Base-by-base conservation (phyloP, 108 stramenopile genomes). In the Ochromonas danica region DNA sequence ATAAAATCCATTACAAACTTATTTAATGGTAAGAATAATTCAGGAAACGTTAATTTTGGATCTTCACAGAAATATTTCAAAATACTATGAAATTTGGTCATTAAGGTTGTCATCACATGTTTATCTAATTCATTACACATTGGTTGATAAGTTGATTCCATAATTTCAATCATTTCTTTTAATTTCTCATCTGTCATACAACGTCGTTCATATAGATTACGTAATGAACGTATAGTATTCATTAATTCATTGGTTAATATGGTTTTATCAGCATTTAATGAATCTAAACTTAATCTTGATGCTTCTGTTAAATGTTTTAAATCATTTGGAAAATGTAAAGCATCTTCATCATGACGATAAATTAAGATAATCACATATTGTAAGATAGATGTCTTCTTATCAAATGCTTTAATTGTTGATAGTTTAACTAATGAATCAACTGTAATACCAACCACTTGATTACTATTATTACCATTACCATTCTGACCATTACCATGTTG, bases 11-110 rank as follows among this genome's bases (percentile, higher is more conserved):
- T 10, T 17, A 67, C 25, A 81, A 95, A 95, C 0, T 77, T 82
- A n/a, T 51, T 84, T 39, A 95, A 89, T 39, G 91, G 92, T 43
- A 85, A 85, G 61, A 95, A 95, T 40, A 95, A 74, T 61, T 95
- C 90, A 87, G 87, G 88, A 35, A 85, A 86, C 0, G 88, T 82
- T 36, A 85, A 80, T 17, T 83, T 79, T 14, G 87, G 89, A 77
- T 92, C 90, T 88, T 95, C 94, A 1, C 94, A 92, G 60, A 95
- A 93, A 83, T 93, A 95, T 28, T 78, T 61, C 60, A 95, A 79
- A 0, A 39, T 40, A 25, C 72, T 38, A 40, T 28, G 1, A 33
- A 57, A 75, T 33, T 75, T 75, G 6, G 36, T 33, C 43, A 14
- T 67, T 10, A 36, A 3, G 10, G 6, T 33, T 10, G 3, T 25